Percentiles rank a stretch among this genome's conserved stretches.
These are phyloP conservation scores for Candida jianshihensis DNA, from an alignment of 805 yeast genomes.

Conservation along the genomic window DNA sequence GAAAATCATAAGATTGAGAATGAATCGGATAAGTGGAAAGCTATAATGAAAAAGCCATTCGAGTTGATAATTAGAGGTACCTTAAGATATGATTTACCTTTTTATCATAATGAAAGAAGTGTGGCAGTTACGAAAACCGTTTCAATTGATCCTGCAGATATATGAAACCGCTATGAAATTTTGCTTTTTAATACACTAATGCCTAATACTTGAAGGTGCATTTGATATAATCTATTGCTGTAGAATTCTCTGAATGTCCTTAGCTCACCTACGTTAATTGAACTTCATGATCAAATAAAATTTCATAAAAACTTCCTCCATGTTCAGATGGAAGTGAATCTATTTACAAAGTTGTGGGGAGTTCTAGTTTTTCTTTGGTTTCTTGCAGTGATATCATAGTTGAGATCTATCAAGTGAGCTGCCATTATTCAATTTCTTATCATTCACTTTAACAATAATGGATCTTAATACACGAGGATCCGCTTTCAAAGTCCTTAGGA, in stretches of 20 bases:
- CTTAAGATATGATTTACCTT: slow-evolving; percentile 68
- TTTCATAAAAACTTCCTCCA: too few relatives aligned
- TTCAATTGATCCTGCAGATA: slow-evolving; percentile 44
- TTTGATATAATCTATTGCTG: too few relatives aligned
- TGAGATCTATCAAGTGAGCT: slow-evolving; percentile 43
- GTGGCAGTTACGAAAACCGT: slow-evolving; percentile 55
- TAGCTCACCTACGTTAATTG: not conserved
- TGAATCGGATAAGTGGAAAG: slow-evolving; percentile 57
- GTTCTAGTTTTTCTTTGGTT: too few relatives aligned
- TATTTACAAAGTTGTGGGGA: too few relatives aligned
- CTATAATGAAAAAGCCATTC: slow-evolving; percentile 71
- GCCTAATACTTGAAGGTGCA: too few relatives aligned
- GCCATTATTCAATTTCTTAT: slow-evolving; percentile 45
- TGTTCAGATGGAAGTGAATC: too few relatives aligned
- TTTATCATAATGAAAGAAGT: slow-evolving; percentile 45
- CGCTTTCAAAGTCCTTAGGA: slow-evolving; percentile 67
- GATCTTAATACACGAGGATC: slow-evolving; percentile 91
- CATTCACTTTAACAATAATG: slow-evolving; percentile 56
- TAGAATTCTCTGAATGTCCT: not conserved
- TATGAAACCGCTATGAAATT: not conserved
- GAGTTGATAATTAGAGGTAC: slow-evolving; percentile 81
- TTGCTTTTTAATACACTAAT: too few relatives aligned
- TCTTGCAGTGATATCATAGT: too few relatives aligned
- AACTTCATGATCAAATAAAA: too few relatives aligned
- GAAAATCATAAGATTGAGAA: slow-evolving; percentile 23